Conservation (phyloP, 2,329 filamentous ascomycete genomes). For the Trichoderma sp. region DNA sequence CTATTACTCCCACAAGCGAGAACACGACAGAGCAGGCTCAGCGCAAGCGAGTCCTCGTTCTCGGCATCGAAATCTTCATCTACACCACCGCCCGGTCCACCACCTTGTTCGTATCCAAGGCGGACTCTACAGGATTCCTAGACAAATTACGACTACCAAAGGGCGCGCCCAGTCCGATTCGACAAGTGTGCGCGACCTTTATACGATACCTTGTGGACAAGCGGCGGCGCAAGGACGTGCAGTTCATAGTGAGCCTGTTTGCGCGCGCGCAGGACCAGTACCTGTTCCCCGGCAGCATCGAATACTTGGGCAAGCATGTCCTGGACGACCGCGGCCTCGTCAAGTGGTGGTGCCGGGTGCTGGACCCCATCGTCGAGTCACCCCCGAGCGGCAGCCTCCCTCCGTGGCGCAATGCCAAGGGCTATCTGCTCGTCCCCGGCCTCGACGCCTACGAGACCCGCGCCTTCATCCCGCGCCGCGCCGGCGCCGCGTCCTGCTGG, state of each 20-base stretch:
- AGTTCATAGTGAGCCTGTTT: constrained; percentile 83
- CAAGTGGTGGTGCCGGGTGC: constrained; percentile 91
- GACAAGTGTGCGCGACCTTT: constrained; percentile 73
- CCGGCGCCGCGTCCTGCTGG: constrained; percentile 56
- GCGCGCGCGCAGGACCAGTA: constrained; percentile 92
- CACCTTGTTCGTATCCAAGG: constrained; percentile 93
- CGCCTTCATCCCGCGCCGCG: constrained; percentile 69
- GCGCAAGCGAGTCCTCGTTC: constrained; percentile 61
- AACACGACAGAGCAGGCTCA: constrained; percentile 26
- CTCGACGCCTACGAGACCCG: constrained; percentile 79
- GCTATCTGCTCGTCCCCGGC: constrained; percentile 84
- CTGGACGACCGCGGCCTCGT: constrained; percentile 87
- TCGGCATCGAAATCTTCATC: constrained; percentile 84
- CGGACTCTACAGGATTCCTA: constrained; percentile 91
- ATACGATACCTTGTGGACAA: constrained; percentile 72
- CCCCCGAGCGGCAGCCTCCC: constrained; percentile 42
- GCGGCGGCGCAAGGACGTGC: constrained; percentile 64
- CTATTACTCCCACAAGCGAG: constrained; percentile 35
- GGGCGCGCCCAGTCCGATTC: constrained; percentile 70
- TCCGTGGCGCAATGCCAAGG: constrained; percentile 59
- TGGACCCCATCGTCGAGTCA: constrained; percentile 71
- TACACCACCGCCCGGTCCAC: constrained; percentile 80
- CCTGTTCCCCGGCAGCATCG: constrained; percentile 87
- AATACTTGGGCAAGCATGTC: constrained; percentile 85
- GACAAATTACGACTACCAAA: constrained; percentile 64